A percentile compares a stretch with the other conserved stretches of the same genome.
Evolutionary conservation across 208 protist species (phyloP).

Genomic region (Naegleria fowleri): DNA sequence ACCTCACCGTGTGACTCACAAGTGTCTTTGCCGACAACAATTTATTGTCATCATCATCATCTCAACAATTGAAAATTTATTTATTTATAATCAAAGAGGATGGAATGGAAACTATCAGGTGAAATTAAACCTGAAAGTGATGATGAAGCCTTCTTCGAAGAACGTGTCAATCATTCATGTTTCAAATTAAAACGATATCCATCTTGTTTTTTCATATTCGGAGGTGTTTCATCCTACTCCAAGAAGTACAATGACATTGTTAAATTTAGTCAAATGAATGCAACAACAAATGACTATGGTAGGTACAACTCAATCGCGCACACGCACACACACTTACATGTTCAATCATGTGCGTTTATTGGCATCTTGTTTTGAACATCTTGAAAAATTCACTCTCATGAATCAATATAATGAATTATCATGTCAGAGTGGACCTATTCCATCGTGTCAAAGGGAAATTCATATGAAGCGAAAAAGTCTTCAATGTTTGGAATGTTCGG

Average conservation of each 20-base stretch:
- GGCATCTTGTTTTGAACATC: background rate
- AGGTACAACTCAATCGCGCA: background rate
- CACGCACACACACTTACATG: no score
- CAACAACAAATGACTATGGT: background rate
- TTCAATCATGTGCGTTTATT: background rate
- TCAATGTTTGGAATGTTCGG: background rate
- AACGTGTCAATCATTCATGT: background rate
- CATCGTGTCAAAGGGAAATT: background rate
- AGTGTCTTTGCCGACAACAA: no score
- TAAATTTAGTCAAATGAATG: background rate
- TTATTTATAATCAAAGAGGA: background rate
- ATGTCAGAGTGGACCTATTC: background rate
- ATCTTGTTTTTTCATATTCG: background rate
- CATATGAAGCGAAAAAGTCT: background rate
- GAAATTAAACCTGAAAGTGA: background rate
- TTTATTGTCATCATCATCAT: no score
- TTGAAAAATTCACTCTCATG: no score
- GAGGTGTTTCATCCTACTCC: background rate
- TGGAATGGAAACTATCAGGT: background rate
- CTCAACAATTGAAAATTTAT: no score
- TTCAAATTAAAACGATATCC: background rate
- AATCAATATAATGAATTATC: no score
- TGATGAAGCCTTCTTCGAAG: background rate
- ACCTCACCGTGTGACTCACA: no score
- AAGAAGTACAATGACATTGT: background rate